Percentiles rank a stretch among this genome's conserved stretches.
phyloP scores from a whole-genome alignment of 2,329 filamentous ascomycete species.

The Fusarium haematococcum region DNA sequence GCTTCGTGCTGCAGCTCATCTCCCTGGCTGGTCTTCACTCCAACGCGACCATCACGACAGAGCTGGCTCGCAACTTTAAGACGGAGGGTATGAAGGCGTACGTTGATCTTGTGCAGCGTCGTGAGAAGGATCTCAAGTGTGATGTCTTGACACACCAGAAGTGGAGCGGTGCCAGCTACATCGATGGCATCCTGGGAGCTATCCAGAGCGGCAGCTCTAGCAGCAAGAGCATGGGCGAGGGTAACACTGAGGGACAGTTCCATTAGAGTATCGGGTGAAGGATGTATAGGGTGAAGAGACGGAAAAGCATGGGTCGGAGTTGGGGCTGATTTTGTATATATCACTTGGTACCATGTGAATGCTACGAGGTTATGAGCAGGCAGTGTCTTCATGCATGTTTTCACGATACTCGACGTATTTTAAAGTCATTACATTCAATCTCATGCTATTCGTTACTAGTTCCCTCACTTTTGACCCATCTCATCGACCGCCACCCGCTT shows the following conservation, averaged over 20 bases:
- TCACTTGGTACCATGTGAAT: slow-evolving; percentile 29
- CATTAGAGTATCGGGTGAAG: slow-evolving; percentile 40
- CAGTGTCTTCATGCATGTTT: neutral
- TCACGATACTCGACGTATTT: neutral
- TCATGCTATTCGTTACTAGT: slow-evolving; percentile 35
- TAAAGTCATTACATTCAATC: slow-evolving; percentile 24
- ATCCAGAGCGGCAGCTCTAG: slow-evolving; percentile 93
- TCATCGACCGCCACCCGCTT: neutral
- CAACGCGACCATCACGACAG: slow-evolving; percentile 73
- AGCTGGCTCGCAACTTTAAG: slow-evolving; percentile 86
- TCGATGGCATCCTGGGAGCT: slow-evolving; percentile 89
- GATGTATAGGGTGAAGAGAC: slow-evolving; percentile 11
- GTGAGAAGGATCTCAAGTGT: slow-evolving; percentile 90
- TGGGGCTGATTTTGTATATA: slow-evolving; percentile 31
- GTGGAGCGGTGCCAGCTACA: slow-evolving; percentile 77
- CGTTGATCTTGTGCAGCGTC: slow-evolving; percentile 89
- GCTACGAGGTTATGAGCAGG: slow-evolving; percentile 1
- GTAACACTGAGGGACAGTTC: slow-evolving; percentile 86
- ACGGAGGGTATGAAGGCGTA: slow-evolving; percentile 96
- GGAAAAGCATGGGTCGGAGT: slow-evolving; percentile 45
- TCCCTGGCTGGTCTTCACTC: slow-evolving; percentile 75
- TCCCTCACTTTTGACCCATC: neutral
- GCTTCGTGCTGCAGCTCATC: slow-evolving; percentile 78
- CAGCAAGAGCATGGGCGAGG: slow-evolving; percentile 93
- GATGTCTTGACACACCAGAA: slow-evolving; percentile 97